Evolutionary conservation across 495 filamentous ascomycete species (phyloP).

Genomic region (Annulohypoxylon stygium): DNA sequence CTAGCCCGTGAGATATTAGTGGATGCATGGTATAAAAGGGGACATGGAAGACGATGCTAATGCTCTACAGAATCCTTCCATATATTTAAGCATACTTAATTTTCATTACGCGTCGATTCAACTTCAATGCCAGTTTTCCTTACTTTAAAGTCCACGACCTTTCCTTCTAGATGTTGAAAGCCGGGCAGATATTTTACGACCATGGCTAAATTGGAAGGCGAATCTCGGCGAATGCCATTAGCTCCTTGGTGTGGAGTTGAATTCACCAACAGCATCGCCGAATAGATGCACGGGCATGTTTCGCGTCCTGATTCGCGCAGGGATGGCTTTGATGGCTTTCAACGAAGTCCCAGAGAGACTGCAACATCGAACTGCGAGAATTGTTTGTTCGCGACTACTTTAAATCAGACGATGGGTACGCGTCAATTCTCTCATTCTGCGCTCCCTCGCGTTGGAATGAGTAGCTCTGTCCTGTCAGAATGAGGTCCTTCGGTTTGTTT

Average conservation of each 20-base stretch:
- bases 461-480: not conserved
- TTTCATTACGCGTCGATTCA: not conserved
- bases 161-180: not conserved
- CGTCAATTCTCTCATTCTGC: not conserved
- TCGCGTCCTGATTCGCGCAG: slow-evolving; percentile 15
- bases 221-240: slow-evolving; percentile 27
- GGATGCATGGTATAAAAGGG: not conserved
- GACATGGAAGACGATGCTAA: not conserved
- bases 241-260: slow-evolving; percentile 26
- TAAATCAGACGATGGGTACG: slow-evolving; percentile 23
- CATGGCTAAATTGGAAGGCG: slow-evolving; percentile 33
- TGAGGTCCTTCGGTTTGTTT: slow-evolving; percentile 19
- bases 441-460: slow-evolving; percentile 8
- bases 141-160: not conserved
- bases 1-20: not conserved
- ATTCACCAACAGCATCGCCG: slow-evolving; percentile 29
- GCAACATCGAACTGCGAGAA: slow-evolving; percentile 1
- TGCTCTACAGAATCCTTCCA: not conserved
- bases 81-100: not conserved
- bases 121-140: not conserved
- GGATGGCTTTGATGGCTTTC: slow-evolving; percentile 21
- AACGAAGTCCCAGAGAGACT: not conserved
- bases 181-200: slow-evolving; percentile 16
- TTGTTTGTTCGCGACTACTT: slow-evolving; percentile 1
- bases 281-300: slow-evolving; percentile 34